Conservation (phyloP, 2,329 filamentous ascomycete genomes). For the Endoconidiophora polonica region DNA sequence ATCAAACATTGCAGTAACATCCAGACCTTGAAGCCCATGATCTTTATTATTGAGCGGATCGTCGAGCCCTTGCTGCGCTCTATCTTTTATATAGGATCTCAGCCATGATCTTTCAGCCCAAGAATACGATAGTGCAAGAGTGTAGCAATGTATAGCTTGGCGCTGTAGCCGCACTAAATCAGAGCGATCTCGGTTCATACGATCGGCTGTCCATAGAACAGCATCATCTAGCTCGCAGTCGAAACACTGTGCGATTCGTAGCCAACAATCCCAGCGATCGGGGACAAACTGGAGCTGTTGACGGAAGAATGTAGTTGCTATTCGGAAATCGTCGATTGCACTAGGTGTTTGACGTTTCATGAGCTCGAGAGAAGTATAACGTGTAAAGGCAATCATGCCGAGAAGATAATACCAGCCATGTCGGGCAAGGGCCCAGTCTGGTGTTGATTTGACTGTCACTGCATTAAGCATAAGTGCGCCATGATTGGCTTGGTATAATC, state of each 20-base stretch:
- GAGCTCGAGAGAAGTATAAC: constrained; percentile 54
- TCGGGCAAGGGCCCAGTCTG: constrained; percentile 53
- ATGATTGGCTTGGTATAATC: constrained; percentile 63
- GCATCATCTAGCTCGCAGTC: constrained; percentile 78
- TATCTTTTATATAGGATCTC: constrained; percentile 3
- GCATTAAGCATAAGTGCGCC: constrained; percentile 62
- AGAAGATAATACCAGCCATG: constrained; percentile 88
- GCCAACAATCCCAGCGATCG: constrained; percentile 82
- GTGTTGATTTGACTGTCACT: constrained; percentile 45
- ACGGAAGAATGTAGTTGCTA: constrained; percentile 62
- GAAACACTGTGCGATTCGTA: constrained; percentile 69
- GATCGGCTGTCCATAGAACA: constrained; percentile 77
- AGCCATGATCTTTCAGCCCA: constrained; percentile 19
- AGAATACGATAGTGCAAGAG: constrained; percentile 40
- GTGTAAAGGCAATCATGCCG: constrained; percentile 74
- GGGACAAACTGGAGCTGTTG: constrained; percentile 70
- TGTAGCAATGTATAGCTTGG: constrained; percentile 67
- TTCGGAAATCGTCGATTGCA: constrained; percentile 68
- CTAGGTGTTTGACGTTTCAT: constrained; percentile 62
- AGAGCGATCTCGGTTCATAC: constrained; percentile 66
- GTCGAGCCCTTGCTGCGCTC: not conserved
- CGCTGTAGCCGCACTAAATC: constrained; percentile 64
- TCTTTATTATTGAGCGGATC: not conserved
- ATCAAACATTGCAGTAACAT: constrained; percentile 27
- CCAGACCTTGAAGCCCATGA: constrained; percentile 4